Evolutionary conservation across 768 basidiomycete species (phyloP).

Genomic region (Trametes coccinea): DNA sequence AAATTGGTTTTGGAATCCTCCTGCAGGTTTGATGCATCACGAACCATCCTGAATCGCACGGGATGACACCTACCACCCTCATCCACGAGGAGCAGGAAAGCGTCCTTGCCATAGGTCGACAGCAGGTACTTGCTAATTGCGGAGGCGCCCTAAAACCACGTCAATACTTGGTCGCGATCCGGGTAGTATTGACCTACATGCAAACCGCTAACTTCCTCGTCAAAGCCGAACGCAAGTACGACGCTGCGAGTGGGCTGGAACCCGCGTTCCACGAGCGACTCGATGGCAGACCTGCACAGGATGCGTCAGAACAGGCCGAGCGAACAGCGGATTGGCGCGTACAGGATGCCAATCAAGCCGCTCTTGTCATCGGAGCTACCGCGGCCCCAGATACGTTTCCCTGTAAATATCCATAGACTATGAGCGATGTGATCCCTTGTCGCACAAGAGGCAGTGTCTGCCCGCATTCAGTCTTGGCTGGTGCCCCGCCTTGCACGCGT

Average conservation of each 20-base stretch:
- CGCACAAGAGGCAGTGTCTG: too few relatives aligned
- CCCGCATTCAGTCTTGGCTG: too few relatives aligned
- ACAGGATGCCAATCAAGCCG: constrained; percentile 36
- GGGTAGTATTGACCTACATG: constrained; percentile 21
- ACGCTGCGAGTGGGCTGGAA: constrained; percentile 48
- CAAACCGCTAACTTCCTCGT: constrained; percentile 46
- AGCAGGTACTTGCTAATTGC: constrained; percentile 43
- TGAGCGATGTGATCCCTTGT: too few relatives aligned
- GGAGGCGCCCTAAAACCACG: constrained; percentile 40
- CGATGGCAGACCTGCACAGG: constrained; percentile 39
- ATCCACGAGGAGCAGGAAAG: constrained; percentile 57
- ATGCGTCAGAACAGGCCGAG: neutral
- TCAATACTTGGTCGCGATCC: neutral
- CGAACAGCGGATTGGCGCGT: constrained; percentile 2
- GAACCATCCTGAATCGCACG: neutral
- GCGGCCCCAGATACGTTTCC: constrained; percentile 36
- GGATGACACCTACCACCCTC: constrained; percentile 47
- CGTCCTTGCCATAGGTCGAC: constrained; percentile 47
- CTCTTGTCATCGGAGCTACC: constrained; percentile 39
- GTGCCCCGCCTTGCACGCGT: too few relatives aligned
- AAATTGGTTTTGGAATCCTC: constrained; percentile 30
- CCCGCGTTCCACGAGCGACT: constrained; percentile 45
- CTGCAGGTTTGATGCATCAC: constrained; percentile 15
- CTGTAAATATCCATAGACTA: constrained; percentile 11
- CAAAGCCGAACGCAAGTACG: constrained; percentile 47